phyloP scores from a whole-genome alignment of 1,284 basidiomycete species.

The Peniophora sp. region DNA sequence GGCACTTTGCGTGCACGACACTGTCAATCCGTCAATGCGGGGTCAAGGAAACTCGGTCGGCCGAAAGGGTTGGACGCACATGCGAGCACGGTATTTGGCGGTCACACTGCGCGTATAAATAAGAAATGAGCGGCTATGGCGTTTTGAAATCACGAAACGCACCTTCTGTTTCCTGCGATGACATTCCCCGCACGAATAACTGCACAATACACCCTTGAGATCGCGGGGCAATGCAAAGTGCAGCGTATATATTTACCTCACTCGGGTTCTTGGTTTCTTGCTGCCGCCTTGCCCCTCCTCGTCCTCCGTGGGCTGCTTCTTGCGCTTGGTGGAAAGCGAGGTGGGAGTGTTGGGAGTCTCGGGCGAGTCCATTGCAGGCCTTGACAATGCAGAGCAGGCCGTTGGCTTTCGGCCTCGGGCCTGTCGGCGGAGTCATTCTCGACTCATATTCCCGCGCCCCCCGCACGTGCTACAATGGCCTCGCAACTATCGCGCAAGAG shows the following conservation, averaged over 20 bases:
- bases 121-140: constrained; percentile 8
- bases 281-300: constrained; percentile 30
- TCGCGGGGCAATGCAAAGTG: constrained; percentile 4
- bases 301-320: constrained; percentile 54
- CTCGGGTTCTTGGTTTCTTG: constrained; percentile 70
- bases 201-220: constrained; percentile 18
- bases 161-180: constrained; percentile 79
- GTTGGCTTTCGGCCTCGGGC: too few species aligned
- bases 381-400: too few species aligned
- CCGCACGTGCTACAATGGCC: too few species aligned
- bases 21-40: constrained; percentile 25
- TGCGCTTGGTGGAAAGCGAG: constrained; percentile 36
- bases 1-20: constrained; percentile 78
- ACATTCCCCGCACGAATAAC: constrained; percentile 82
- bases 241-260: constrained; percentile 51
- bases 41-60: constrained; percentile 7
- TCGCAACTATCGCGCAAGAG: too few species aligned
- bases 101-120: constrained; percentile 50
- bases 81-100: constrained; percentile 76
- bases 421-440: too few species aligned
- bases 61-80: constrained; percentile 33
- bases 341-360: background rate
- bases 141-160: too few species aligned
- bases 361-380: background rate
- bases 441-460: too few species aligned